A percentile compares a stretch with the other conserved stretches of the same genome.
Conservation (phyloP, 495 filamentous ascomycete species). For the Penicillium pancosmium region DNA sequence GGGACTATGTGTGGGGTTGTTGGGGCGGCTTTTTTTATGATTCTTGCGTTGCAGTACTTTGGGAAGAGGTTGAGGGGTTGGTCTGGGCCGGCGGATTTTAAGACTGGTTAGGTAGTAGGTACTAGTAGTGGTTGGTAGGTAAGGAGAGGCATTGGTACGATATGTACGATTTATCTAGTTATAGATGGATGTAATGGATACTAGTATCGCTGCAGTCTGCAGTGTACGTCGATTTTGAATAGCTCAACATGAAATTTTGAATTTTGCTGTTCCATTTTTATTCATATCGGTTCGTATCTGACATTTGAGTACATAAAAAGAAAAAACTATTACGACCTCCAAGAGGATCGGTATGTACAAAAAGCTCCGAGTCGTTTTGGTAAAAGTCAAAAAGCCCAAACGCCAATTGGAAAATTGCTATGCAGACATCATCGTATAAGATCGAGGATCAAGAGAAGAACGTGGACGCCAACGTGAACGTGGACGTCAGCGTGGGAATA, state of each 20-base stretch:
- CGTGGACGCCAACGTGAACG: background rate
- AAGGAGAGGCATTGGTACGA: too few relatives aligned
- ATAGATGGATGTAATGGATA: background rate
- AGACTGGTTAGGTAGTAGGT: constrained; percentile 11
- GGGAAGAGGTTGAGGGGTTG: constrained; percentile 45
- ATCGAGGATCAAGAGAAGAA: background rate
- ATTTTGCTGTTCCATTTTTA: background rate
- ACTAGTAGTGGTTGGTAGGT: too few relatives aligned
- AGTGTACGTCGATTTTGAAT: too few relatives aligned
- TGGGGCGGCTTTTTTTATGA: constrained; percentile 40
- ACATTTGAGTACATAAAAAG: background rate
- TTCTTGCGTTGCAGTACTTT: constrained; percentile 45
- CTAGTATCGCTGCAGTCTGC: too few relatives aligned
- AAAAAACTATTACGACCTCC: too few relatives aligned
- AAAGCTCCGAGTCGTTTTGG: too few relatives aligned
- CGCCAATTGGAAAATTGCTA: constrained; percentile 3
- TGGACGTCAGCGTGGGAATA: too few relatives aligned
- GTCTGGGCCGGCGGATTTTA: constrained; percentile 26
- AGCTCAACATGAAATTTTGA: background rate
- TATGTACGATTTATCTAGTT: background rate
- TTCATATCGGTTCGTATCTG: background rate
- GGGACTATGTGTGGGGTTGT: constrained; percentile 54
- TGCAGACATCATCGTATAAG: constrained; percentile 9
- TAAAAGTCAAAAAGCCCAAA: background rate
- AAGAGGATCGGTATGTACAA: too few relatives aligned